Conservation (phyloP, 345 rosid species). For the Brassica carinata region DNA sequence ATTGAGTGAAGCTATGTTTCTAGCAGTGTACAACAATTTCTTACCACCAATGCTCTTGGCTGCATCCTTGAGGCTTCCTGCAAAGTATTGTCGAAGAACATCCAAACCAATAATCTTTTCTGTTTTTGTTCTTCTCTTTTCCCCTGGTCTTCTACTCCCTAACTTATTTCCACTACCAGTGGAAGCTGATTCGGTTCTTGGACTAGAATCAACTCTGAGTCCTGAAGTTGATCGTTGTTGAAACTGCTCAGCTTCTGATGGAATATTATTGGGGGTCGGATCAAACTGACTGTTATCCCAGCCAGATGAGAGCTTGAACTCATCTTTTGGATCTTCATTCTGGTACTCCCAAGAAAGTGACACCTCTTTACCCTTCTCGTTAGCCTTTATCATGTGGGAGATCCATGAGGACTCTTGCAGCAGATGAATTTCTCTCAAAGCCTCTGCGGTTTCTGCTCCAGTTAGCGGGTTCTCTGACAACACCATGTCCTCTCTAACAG, state of each 20-base stretch:
- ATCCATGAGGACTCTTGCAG: constrained; percentile 61
- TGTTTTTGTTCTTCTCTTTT: constrained; percentile 49
- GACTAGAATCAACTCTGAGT: constrained; percentile 10
- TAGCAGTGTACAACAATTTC: constrained; percentile 34
- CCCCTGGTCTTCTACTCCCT: constrained; percentile 53
- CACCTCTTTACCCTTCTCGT: constrained; percentile 61
- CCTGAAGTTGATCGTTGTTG: constrained; percentile 31
- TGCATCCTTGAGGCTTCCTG: constrained; percentile 4
- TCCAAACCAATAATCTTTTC: background rate
- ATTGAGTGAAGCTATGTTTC: constrained; percentile 15
- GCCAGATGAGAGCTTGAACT: constrained; percentile 51
- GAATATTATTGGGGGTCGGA: constrained; percentile 13
- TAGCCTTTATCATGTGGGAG: constrained; percentile 57
- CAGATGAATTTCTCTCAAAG: constrained; percentile 44
- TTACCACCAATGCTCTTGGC: constrained; percentile 57
- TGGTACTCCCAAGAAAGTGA: constrained; percentile 63
- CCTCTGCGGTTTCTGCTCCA: constrained; percentile 35
- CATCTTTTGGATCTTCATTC: constrained; percentile 63
- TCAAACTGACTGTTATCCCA: constrained; percentile 41
- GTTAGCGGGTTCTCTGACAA: constrained; percentile 36
- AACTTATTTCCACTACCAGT: constrained; percentile 35
- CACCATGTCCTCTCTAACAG: constrained; percentile 41
- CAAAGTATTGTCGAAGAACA: background rate
- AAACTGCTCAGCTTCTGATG: constrained; percentile 45
- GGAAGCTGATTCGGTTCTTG: background rate